These are phyloP conservation scores for Diutina siamensis DNA, from an alignment of 1,139 yeast genomes.

Conservation along the genomic window DNA sequence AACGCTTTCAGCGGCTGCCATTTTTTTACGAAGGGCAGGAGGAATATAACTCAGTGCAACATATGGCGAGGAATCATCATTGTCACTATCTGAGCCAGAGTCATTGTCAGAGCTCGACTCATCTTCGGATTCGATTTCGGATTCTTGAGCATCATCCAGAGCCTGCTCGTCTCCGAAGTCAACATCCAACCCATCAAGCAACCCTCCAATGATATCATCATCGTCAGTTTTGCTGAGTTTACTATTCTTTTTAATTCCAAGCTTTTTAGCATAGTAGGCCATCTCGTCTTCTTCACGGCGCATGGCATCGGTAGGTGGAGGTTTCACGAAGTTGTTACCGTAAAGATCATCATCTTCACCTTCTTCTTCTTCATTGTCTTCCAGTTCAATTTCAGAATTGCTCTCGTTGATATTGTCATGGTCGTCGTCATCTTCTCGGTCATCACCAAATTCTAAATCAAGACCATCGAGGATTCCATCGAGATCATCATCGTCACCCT, in stretches of 20 bases:
- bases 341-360: background rate
- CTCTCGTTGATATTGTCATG: constrained; percentile 9
- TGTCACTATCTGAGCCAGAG: constrained; percentile 12
- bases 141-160: too few species aligned
- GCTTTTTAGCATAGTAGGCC: constrained; percentile 69
- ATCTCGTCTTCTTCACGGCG: constrained; percentile 53
- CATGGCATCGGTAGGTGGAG: constrained; percentile 22
- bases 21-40: constrained; percentile 61
- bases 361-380: constrained; percentile 7
- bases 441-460: background rate
- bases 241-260: constrained; percentile 49
- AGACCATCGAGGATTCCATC: constrained; percentile 56
- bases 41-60: constrained; percentile 46
- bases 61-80: constrained; percentile 10
- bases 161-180: constrained; percentile 30
- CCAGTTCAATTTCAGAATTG: constrained; percentile 6
- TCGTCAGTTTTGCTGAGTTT: constrained; percentile 43
- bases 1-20: constrained; percentile 25
- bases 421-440: constrained; percentile 9
- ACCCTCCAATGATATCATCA: constrained; percentile 44
- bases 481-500: constrained; percentile 56
- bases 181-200: constrained; percentile 69
- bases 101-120: constrained; percentile 18
- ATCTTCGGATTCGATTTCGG: too few species aligned
- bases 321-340: constrained; percentile 12